Evolutionary conservation across 202 grass and related monocot species (phyloP).

Genomic region (Eragrostis tef): DNA sequence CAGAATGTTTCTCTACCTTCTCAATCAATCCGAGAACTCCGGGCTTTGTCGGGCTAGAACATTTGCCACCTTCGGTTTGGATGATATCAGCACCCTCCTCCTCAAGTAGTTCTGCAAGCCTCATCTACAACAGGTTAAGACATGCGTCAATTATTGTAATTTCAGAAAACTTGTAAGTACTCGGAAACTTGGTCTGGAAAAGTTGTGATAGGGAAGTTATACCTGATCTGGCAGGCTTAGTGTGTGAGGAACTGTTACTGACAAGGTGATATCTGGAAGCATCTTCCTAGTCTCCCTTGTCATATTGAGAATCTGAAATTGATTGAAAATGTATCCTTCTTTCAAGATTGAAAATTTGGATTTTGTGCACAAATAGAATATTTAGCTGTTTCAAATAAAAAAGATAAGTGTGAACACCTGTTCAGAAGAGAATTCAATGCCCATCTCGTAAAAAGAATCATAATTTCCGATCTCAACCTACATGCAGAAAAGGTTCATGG

Average conservation of each 20-base stretch:
- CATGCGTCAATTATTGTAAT: neutral
- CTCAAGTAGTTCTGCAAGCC: conserved; percentile 81
- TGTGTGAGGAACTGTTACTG: conserved; percentile 93
- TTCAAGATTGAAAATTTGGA: neutral
- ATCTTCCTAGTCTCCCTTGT: conserved; percentile 79
- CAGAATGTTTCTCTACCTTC: conserved; percentile 53
- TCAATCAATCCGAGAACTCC: conserved; percentile 91
- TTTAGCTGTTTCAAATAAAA: neutral
- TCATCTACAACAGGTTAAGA: conserved; percentile 51
- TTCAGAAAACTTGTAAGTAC: neutral
- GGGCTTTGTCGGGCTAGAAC: conserved; percentile 72
- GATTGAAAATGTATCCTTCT: neutral
- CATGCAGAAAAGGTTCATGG: conserved; percentile 11
- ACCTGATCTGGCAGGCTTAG: conserved; percentile 90
- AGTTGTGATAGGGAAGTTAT: neutral
- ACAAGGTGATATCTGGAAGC: conserved; percentile 74
- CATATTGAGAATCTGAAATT: conserved; percentile 79
- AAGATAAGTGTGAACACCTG: conserved; percentile 46
- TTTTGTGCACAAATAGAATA: conserved; percentile 1
- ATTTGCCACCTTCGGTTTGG: conserved; percentile 93
- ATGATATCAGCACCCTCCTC: conserved; percentile 92
- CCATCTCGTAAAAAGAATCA: conserved; percentile 84
- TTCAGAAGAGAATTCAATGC: conserved; percentile 74
- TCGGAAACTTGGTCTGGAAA: neutral
- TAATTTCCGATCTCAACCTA: conserved; percentile 98